Evolutionary conservation across 2,329 filamentous ascomycete genomes (phyloP), one percentile per base, ranked within the genome.

Genomic region (Aspergillus luchuensis): DNA sequence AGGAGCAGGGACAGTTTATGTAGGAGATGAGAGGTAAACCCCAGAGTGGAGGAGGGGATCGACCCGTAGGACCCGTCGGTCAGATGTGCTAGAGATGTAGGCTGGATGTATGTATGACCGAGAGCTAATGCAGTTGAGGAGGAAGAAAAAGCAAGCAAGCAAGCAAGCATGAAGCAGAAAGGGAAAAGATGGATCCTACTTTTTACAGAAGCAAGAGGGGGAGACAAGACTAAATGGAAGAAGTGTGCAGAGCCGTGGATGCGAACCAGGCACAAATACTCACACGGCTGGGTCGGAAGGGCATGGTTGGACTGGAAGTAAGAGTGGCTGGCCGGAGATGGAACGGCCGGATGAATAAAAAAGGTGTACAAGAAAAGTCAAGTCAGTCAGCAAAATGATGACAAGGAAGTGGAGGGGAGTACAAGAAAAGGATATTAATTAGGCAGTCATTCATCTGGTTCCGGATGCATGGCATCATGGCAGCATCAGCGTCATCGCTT

Each of bases 211-310:
- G 30, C n/a, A 25, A 19, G 53, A 55, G 21, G 52, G 38, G 19
- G 8, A 55, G 23, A 49, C 28, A 30, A 30, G 28, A 30, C 13
- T 49, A 49, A 49, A 49, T 50, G 23, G 23, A 33, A 45, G 10
- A 23, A 45, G 41, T 6, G 6, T 53, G 38, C 19, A 36, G 33
- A 36, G 30, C 30, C 13, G 50, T 55, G 17, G 49, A 55, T 45
- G 48, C 61, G 47, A 30, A 19, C 51, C 54, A 57, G 52, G 52
- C 53, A 61, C 41, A 21, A 43, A 57, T 21, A 57, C 49, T 43
- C 57, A 23, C 45, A 59, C 63, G 63, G 63, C 63, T 63, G 61
- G 63, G 45, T 59, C 61, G 63, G 59, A 62, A 62, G 56, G 25
- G 54, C 55, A 63, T 62, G 57, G 55, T 65, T 60, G 62, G 57